A percentile compares a stretch with the other conserved stretches of the same genome.
Evolutionary conservation across 495 filamentous ascomycete genomes (phyloP).

Genomic region (Thermothielavioides terrestris): DNA sequence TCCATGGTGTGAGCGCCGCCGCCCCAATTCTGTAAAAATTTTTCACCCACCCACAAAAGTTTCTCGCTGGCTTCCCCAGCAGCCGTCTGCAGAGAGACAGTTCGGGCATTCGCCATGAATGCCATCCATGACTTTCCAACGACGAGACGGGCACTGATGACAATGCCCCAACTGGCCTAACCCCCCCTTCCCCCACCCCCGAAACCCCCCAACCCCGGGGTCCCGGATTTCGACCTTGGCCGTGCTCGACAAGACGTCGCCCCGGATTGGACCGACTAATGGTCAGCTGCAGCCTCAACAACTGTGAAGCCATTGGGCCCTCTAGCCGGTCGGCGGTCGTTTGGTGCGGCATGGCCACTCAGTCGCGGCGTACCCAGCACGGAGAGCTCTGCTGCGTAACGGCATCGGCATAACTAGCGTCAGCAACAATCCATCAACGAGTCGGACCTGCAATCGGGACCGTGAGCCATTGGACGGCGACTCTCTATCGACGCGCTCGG

Average conservation of each 20-base stretch:
- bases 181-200: no score
- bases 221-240: background rate
- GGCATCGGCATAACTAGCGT: slow-evolving; percentile 9
- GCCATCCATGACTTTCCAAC: slow-evolving; percentile 7
- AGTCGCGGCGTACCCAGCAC: background rate
- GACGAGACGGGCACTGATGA: background rate
- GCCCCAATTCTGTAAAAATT: slow-evolving; percentile 8
- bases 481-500: slow-evolving; percentile 13
- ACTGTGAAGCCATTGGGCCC: no score
- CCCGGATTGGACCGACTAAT: background rate
- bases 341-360: no score
- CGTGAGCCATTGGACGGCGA: slow-evolving; percentile 9
- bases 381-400: slow-evolving; percentile 7
- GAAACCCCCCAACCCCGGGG: no score
- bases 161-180: slow-evolving; percentile 11
- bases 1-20: no score
- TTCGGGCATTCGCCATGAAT: slow-evolving; percentile 8
- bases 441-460: background rate
- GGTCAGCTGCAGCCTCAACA: slow-evolving; percentile 9
- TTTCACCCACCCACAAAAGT: slow-evolving; percentile 12
- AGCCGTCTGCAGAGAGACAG: slow-evolving; percentile 4
- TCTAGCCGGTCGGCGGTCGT: no score
- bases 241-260: background rate
- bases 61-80: background rate
- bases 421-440: slow-evolving; percentile 7